These are phyloP conservation scores for Cornus florida DNA, from an alignment of 148 eudicot genomes.

Conservation along the genomic window DNA sequence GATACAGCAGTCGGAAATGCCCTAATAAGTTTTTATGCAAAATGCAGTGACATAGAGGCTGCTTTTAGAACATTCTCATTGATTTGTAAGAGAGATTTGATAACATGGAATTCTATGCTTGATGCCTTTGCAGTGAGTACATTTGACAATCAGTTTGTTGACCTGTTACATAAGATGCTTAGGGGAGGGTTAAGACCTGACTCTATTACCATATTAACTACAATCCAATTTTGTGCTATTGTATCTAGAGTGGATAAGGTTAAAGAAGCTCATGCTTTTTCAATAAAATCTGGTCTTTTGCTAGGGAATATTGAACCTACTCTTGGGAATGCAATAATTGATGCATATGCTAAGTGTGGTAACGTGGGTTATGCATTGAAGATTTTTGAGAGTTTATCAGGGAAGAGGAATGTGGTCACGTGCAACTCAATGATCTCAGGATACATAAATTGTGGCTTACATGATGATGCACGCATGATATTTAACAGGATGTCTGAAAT, in stretches of 20 bases:
- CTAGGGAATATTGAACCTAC: constrained; percentile 34
- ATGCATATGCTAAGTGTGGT: constrained; percentile 72
- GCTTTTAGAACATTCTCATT: constrained; percentile 44
- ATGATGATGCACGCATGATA: constrained; percentile 25
- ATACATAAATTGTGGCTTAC: constrained; percentile 25
- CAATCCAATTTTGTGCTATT: constrained; percentile 48
- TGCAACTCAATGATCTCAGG: constrained; percentile 41
- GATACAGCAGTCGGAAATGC: constrained; percentile 54
- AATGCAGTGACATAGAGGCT: constrained; percentile 43
- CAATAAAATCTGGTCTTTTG: constrained; percentile 38
- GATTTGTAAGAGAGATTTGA: constrained; percentile 47
- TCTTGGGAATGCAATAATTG: constrained; percentile 52
- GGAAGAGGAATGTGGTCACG: constrained; percentile 27
- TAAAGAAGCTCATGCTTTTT: constrained; percentile 67
- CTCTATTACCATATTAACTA: constrained; percentile 53
- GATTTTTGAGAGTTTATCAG: constrained; percentile 42
- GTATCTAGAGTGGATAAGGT: constrained; percentile 37
- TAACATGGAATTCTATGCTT: constrained; percentile 76
- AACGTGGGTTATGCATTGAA: constrained; percentile 50
- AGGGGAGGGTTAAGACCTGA: constrained; percentile 51
- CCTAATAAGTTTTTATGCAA: constrained; percentile 56
- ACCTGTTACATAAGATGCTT: constrained; percentile 45
- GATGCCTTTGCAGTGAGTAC: constrained; percentile 46
- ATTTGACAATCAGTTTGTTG: constrained; percentile 29
- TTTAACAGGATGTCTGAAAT: constrained; percentile 29